Percentiles rank a stretch among this genome's conserved stretches.
Conservation (phyloP, 352 stramenopile genomes). For the Globisporangium orthogonon region DNA sequence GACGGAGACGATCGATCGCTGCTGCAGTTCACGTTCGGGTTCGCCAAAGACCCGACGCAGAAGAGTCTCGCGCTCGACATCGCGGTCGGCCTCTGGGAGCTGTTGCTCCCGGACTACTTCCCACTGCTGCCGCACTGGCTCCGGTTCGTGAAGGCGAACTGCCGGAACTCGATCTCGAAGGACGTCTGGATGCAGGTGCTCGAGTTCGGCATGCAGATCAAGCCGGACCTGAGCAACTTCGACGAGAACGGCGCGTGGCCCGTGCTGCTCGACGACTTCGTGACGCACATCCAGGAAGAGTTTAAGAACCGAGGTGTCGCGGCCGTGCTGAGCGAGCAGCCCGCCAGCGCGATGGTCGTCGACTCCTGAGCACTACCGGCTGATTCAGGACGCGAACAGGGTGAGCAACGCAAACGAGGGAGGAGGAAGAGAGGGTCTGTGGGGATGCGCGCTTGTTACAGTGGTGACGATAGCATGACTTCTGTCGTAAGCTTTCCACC, state of each 20-base stretch:
- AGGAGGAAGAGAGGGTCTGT: background rate
- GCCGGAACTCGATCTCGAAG: constrained; percentile 74
- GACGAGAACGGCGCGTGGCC: constrained; percentile 86
- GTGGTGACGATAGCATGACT: background rate
- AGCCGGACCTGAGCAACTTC: constrained; percentile 72
- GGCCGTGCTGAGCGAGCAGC: constrained; percentile 28
- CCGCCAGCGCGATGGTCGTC: constrained; percentile 22
- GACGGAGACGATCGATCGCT: no score
- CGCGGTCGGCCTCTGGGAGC: constrained; percentile 62
- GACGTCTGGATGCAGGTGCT: constrained; percentile 84
- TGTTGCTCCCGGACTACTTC: constrained; percentile 65
- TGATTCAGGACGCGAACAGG: background rate
- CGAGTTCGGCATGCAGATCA: constrained; percentile 75
- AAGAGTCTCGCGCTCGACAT: constrained; percentile 76
- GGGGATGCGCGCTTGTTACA: background rate
- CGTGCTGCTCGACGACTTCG: constrained; percentile 83
- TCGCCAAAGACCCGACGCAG: constrained; percentile 78
- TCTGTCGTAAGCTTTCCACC: background rate
- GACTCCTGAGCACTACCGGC: constrained; percentile 24
- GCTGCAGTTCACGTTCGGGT: constrained; percentile 69
- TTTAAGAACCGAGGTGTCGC: constrained; percentile 35
- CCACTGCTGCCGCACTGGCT: constrained; percentile 63
- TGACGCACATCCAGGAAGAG: constrained; percentile 51
- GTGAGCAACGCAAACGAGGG: no score
- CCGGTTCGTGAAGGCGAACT: constrained; percentile 53